Base-by-base conservation (phyloP, 73 alveolate genomes). In the Paramecium caudatum region DNA sequence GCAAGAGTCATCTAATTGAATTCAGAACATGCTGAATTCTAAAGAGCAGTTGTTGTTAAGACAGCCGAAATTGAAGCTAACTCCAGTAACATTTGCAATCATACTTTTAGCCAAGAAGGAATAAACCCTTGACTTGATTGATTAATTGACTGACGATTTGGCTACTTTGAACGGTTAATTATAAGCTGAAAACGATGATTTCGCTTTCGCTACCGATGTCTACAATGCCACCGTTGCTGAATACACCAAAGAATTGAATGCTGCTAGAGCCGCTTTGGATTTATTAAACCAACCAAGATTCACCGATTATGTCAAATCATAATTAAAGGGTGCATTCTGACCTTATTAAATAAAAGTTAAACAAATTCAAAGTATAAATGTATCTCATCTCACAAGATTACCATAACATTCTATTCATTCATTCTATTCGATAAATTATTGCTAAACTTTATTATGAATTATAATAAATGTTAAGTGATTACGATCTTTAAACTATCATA, bases 241-340 rank as follows among this genome's bases (percentile, higher is more conserved):
- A 74, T 74, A 74, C 69, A 74, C 8, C 21, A 74, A 74, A 45
- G 88, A 74, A 74, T 74, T 74, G 88, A 74, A 37, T 74, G 88
- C 68, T 41, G 43, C 69, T 45, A 33, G 32, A 4, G 13, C 36
- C 36, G 88, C 88, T n/a, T 74, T 41, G 47, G 88, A 74, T 10
- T 74, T 74, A 74, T 74, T 74, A 45, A 74, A 74, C 32, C 55
- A 74, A 74, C 88, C 88, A 74, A 74, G 88, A 74, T 74, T 74
- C 88, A 27, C 43, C 12, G 88, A 74, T 27, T 74, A 74, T 45
- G 88, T 74, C 32, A 74, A 74, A 74, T 74, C 88, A 74, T 33
- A 36, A 55, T 43, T 55, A 46, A 65, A 33, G 37, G 83, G 83
- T 33, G 83, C 50, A 65, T 65, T 65, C 83, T 65, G 83, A 65